phyloP scores from a whole-genome alignment of 2,329 filamentous ascomycete genomes.

The Trichoderma polysporum region DNA sequence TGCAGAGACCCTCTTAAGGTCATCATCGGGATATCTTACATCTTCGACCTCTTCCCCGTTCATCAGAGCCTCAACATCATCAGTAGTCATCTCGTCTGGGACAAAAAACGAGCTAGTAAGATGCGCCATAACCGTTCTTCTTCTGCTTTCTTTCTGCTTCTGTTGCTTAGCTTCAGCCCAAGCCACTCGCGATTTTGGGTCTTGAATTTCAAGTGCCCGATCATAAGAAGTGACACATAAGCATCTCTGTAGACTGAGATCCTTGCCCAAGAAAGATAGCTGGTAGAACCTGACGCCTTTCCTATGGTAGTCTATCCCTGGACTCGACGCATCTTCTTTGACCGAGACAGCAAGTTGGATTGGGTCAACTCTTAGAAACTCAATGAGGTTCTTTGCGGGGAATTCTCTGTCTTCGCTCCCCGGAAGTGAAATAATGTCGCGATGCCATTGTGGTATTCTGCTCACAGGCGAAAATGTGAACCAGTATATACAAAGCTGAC shows the following conservation, averaged over 20 bases:
- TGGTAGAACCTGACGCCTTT: constrained; percentile 47
- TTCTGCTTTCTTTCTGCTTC: constrained; percentile 31
- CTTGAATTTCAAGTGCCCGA: constrained; percentile 27
- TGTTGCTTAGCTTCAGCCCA: constrained; percentile 30
- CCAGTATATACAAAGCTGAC: constrained; percentile 39
- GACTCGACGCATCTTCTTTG: constrained; percentile 21
- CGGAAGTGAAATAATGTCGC: constrained; percentile 35
- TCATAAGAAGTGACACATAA: constrained; percentile 33
- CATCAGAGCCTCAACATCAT: constrained; percentile 26
- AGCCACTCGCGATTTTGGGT: constrained; percentile 31
- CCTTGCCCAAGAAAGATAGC: constrained; percentile 41
- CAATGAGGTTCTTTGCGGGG: constrained; percentile 22
- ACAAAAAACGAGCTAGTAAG: constrained; percentile 38
- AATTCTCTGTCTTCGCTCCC: constrained; percentile 15
- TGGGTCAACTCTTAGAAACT: constrained; percentile 33
- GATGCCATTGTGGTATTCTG: constrained; percentile 39
- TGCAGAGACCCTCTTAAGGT: not conserved
- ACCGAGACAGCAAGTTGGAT: constrained; percentile 25
- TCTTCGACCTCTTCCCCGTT: not conserved
- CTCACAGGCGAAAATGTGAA: constrained; percentile 30
- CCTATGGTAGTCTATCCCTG: constrained; percentile 34
- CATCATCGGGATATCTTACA: not conserved
- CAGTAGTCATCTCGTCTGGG: constrained; percentile 37
- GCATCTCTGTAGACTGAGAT: constrained; percentile 46
- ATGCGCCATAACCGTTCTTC: constrained; percentile 31